A percentile compares a stretch with the other conserved stretches of the same genome.
Conservation (phyloP, 202 grass and related monocot species). For the Zizania palustris region DNA sequence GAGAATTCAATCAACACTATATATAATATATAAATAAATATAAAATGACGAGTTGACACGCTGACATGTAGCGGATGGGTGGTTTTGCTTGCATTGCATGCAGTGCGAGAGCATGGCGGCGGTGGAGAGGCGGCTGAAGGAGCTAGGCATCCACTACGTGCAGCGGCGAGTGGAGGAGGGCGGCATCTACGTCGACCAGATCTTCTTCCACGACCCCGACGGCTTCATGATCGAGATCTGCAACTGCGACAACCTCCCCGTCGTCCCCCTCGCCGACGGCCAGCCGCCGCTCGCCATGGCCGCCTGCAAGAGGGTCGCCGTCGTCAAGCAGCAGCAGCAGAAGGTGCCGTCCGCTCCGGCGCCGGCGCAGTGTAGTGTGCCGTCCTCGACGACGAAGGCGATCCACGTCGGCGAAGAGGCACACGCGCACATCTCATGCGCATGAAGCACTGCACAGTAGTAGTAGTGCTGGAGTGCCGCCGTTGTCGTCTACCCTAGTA, state of each 20-base stretch:
- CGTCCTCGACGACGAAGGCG: neutral
- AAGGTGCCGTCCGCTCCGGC: neutral
- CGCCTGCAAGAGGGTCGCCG: constrained; percentile 35
- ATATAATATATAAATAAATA: no score
- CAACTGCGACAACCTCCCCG: constrained; percentile 90
- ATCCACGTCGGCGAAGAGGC: constrained; percentile 57
- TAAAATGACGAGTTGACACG: neutral
- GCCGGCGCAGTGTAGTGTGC: neutral
- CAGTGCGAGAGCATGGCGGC: constrained; percentile 94
- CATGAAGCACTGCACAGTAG: constrained; percentile 21
- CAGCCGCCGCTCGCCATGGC: neutral
- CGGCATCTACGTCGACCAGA: constrained; percentile 80
- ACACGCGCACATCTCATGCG: constrained; percentile 57
- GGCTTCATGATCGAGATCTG: constrained; percentile 98
- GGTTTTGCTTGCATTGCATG: constrained; percentile 33
- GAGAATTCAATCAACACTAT: no score
- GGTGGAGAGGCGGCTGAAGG: constrained; percentile 71
- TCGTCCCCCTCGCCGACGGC: constrained; percentile 55
- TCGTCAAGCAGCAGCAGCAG: constrained; percentile 37
- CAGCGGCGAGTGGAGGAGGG: constrained; percentile 69
- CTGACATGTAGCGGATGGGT: neutral
- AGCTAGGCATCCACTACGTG: constrained; percentile 61
- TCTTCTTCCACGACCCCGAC: constrained; percentile 96
- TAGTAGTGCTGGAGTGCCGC: no score
- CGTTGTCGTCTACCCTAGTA: no score